Percentiles rank a stretch among this genome's conserved stretches.
Conservation (phyloP, 805 yeast genomes). For the Candida gorgasii region DNA sequence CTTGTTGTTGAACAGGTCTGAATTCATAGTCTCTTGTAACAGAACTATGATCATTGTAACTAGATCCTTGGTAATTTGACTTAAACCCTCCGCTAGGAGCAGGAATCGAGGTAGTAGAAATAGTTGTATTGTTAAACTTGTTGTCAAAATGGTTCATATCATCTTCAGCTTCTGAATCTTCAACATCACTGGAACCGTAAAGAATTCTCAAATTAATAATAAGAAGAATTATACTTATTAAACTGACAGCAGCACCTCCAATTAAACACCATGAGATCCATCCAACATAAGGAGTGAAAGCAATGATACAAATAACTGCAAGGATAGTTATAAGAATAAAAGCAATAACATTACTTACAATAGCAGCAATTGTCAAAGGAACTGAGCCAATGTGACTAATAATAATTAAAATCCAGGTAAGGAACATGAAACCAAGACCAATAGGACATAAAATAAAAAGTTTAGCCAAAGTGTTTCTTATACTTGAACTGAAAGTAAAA, state of each 20-base stretch:
- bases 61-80: constrained; percentile 3
- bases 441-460: constrained; percentile 63
- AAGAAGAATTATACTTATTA: constrained; percentile 52
- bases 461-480: constrained; percentile 54
- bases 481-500: constrained; percentile 12
- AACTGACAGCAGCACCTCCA: constrained; percentile 60
- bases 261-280: constrained; percentile 78
- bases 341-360: constrained; percentile 48
- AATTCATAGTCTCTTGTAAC: constrained; percentile 28
- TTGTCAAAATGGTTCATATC: constrained; percentile 23
- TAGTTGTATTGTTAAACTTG: constrained; percentile 17
- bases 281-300: constrained; percentile 62
- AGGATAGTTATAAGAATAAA: constrained; percentile 56
- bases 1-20: constrained; percentile 23
- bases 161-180: constrained; percentile 17
- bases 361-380: constrained; percentile 35
- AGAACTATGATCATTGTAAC: constrained; percentile 21
- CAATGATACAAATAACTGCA: constrained; percentile 54
- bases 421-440: constrained; percentile 62
- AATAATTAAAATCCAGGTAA: constrained; percentile 26
- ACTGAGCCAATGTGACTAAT: constrained; percentile 26
- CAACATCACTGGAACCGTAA: constrained; percentile 15
- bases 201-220: constrained; percentile 32
- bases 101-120: constrained; percentile 14
- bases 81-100: constrained; percentile 15